These are phyloP conservation scores for Sphagnum contortum DNA, from an alignment of 225 moss, liverwort and hornwort genomes.

Conservation along the genomic window DNA sequence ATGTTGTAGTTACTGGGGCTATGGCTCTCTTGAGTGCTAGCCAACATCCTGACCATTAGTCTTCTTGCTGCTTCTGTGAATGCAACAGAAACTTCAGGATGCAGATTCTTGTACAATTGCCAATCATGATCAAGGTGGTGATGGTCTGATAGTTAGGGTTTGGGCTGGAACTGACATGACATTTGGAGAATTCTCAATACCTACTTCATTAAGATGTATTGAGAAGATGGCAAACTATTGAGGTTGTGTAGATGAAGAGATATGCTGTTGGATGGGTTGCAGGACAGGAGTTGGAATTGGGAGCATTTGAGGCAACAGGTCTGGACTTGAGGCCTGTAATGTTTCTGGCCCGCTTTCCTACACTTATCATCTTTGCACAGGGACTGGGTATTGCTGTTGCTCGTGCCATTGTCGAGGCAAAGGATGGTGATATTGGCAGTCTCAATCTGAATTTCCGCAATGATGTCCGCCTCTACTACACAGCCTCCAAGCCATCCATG, in stretches of 20 bases:
- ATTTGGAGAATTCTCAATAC: no score
- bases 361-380: conserved; percentile 61
- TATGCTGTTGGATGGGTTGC: conserved; percentile 1
- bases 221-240: no score
- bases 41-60: not conserved
- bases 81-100: not conserved
- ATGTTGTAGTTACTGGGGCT: not conserved
- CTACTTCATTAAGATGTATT: no score
- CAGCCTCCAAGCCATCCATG: conserved; percentile 50
- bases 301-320: conserved; percentile 46
- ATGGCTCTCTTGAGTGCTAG: not conserved
- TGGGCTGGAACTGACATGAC: no score
- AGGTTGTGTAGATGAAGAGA: no score
- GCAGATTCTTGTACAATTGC: not conserved
- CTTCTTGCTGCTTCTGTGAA: not conserved
- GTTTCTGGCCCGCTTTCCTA: conserved; percentile 68
- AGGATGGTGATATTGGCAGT: conserved; percentile 62
- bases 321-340: conserved; percentile 70
- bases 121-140: not conserved
- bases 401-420: conserved; percentile 58
- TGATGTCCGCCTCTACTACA: conserved; percentile 71
- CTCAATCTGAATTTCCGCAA: conserved; percentile 67
- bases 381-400: conserved; percentile 66
- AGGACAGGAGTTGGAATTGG: conserved; percentile 81
- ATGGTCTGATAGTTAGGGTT: not conserved